A percentile compares a stretch with the other conserved stretches of the same genome.
Evolutionary conservation across 2,329 filamentous ascomycete species (phyloP).

Genomic region (Torrubiella hemipterigena): DNA sequence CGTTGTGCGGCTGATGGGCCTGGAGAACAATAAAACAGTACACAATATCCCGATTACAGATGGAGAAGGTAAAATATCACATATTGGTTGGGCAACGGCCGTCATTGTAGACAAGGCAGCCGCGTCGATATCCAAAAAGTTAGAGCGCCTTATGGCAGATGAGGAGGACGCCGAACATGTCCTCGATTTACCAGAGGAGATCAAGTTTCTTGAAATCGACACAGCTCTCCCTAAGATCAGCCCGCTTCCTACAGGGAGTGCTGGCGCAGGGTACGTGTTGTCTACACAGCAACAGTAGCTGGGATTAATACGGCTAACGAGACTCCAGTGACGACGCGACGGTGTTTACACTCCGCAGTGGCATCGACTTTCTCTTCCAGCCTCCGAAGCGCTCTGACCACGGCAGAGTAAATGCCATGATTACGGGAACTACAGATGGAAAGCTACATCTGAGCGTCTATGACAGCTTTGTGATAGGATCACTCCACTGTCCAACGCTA

Average conservation of each 20-base stretch:
- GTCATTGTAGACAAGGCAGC: conserved; percentile 15
- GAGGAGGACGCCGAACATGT: not conserved
- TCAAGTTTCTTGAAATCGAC: conserved; percentile 67
- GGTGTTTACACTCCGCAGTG: conserved; percentile 58
- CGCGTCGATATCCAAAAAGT: not conserved
- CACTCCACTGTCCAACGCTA: conserved; percentile 38
- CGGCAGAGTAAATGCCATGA: conserved; percentile 67
- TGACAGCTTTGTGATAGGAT: conserved; percentile 71
- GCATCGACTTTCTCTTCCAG: conserved; percentile 59
- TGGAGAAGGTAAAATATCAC: conserved; percentile 30
- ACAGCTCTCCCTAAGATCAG: conserved; percentile 66
- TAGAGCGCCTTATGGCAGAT: no score
- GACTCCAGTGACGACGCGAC: conserved; percentile 38
- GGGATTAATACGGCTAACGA: conserved; percentile 8
- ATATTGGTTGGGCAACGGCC: conserved; percentile 42
- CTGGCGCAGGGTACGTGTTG: conserved; percentile 45
- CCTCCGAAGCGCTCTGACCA: conserved; percentile 50
- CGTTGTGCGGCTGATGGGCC: conserved; percentile 60
- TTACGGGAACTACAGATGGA: conserved; percentile 61
- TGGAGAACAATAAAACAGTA: conserved; percentile 71
- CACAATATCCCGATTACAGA: conserved; percentile 52
- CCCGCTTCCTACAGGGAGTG: conserved; percentile 48
- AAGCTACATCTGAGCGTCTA: conserved; percentile 70
- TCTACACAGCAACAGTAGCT: not conserved
- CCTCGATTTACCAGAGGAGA: conserved; percentile 56